Evolutionary conservation across 2,329 filamentous ascomycete genomes (phyloP), one percentile per base, ranked within the genome.

Genomic region (Apiospora rasikravindrae): DNA sequence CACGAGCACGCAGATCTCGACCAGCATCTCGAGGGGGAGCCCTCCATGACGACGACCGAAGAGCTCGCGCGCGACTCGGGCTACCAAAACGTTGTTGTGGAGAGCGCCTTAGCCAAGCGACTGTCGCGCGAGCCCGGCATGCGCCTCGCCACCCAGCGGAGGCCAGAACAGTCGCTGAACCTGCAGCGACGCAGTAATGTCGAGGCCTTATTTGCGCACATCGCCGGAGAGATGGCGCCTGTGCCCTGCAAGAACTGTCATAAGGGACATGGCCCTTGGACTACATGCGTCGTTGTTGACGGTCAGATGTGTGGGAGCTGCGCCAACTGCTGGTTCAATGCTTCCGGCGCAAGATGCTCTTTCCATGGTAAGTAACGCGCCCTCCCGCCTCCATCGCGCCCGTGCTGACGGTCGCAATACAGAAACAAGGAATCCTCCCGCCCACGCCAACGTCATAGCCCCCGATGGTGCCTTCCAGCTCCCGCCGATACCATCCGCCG

Each of bases 301-400:
- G 88, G 88, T 1, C 87, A 89, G 77, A 88, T 90, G 87, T 90
- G 87, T 72, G 88, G 89, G 13, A 89, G 87, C 76, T 91, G 89
- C 74, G 86, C 88, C 72, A 91, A 91, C 77, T 91, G 89, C 78
- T 90, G 89, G 88, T 90, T 88, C 79, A 91, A 91, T 71, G 88
- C 88, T 10, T 89, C 88, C 69, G 88, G 88, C 13, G 85, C 87
- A 13, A 81, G 88, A 69, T 91, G 89, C 73, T 90, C 88, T 19
- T 90, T 90, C 77, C 89, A 90, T 73, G 88, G 88, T 90, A 81
- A 74, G 86, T 78, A 42, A 1, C 6, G 57, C 10, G 71, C 66
- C 2, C 5, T 8, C n/a, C 44, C 4, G 22, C 42, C 14, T 44
- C 24, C 14, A 19, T n/a, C 33, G 33, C 33, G 19, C 57, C 22